Evolutionary conservation across 2,329 filamentous ascomycete genomes (phyloP).

Genomic region (Epichloe gansuensis): DNA sequence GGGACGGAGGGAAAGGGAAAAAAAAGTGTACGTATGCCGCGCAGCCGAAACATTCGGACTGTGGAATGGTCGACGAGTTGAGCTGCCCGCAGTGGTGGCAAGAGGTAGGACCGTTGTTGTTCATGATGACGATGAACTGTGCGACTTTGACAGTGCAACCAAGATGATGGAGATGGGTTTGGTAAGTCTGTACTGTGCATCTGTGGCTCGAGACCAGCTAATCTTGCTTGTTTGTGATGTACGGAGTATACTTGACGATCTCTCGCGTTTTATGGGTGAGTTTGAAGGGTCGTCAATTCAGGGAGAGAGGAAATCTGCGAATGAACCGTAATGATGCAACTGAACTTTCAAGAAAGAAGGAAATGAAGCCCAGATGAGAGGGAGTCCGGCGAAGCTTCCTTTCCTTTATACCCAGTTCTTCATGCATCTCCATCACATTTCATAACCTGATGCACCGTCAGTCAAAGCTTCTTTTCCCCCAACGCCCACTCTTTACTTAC

Average conservation of each 20-base stretch:
- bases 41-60: slow-evolving; percentile 12
- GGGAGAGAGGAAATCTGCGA: too few relatives aligned
- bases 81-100: slow-evolving; percentile 11
- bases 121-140: background rate
- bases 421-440: background rate
- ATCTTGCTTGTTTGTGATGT: too few relatives aligned
- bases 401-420: too few relatives aligned
- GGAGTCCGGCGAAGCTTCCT: too few relatives aligned
- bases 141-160: background rate
- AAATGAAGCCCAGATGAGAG: too few relatives aligned
- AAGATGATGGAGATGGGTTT: background rate
- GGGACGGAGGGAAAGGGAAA: background rate
- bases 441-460: background rate
- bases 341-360: too few relatives aligned
- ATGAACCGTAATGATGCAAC: too few relatives aligned
- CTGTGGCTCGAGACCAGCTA: too few relatives aligned
- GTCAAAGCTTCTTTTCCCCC: background rate
- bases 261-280: too few relatives aligned
- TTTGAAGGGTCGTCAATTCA: too few relatives aligned
- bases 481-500: background rate
- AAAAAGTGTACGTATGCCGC: slow-evolving; percentile 5
- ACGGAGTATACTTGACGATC: too few relatives aligned
- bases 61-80: slow-evolving; percentile 7
- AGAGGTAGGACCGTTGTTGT: background rate
- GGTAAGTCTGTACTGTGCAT: too few relatives aligned